Percentiles rank a stretch among this genome's conserved stretches.
These are phyloP conservation scores for Populus euphratica DNA, from an alignment of 345 rosid species.

Conservation along the genomic window DNA sequence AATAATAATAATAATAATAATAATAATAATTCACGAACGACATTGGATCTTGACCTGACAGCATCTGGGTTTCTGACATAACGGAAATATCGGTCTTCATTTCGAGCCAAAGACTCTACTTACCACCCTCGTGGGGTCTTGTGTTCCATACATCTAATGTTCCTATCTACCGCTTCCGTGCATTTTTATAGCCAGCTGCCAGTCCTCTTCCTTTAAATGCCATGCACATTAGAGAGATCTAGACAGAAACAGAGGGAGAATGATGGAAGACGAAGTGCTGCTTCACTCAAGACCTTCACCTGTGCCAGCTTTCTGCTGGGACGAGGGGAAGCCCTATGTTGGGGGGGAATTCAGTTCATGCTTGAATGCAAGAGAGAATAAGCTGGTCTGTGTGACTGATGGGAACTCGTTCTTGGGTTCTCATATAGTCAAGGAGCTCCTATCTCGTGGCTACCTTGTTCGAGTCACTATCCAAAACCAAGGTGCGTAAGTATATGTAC, in stretches of 20 bases:
- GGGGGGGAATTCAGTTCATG: constrained; percentile 7
- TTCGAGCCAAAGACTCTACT: not conserved
- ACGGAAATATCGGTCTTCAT: not conserved
- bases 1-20: no score
- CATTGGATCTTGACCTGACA: no score
- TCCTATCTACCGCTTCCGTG: constrained; percentile 22
- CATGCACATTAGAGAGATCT: not conserved
- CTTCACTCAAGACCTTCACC: constrained; percentile 3
- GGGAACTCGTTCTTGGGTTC: constrained; percentile 41
- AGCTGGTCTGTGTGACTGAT: constrained; percentile 39
- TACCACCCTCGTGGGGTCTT: constrained; percentile 18
- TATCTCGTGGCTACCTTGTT: constrained; percentile 35
- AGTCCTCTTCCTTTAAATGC: not conserved
- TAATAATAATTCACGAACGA: not conserved
- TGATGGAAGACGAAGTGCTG: constrained; percentile 12
- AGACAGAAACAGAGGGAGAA: not conserved
- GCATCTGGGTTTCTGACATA: not conserved
- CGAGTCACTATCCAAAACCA: constrained; percentile 34
- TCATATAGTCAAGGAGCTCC: constrained; percentile 27
- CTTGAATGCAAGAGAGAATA: constrained; percentile 25
- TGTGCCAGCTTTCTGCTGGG: constrained; percentile 4
- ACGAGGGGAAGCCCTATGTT: constrained; percentile 7
- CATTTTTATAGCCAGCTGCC: no score
- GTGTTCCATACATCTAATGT: constrained; percentile 5
- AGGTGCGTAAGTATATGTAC: not conserved